Percentiles rank a stretch among this genome's conserved stretches.
Conservation (phyloP, 2,329 filamentous ascomycete genomes). For the Neofusicoccum parvum region DNA sequence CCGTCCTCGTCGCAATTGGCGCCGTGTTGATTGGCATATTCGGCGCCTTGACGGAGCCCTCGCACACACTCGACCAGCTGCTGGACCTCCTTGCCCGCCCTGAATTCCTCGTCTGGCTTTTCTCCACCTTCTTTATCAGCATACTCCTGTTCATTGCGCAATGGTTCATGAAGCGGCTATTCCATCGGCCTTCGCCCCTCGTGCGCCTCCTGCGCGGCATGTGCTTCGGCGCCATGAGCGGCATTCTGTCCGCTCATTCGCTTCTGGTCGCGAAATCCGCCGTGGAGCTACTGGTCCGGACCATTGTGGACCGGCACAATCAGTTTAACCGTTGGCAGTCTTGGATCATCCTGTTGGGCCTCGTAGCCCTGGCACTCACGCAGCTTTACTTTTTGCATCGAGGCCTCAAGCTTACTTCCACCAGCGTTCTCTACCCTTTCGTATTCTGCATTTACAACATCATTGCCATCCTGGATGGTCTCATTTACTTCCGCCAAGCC, state of each 20-base stretch:
- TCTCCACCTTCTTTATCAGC: slow-evolving; percentile 74
- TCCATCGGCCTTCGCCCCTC: slow-evolving; percentile 55
- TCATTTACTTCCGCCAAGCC: slow-evolving; percentile 95
- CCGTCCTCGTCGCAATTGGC: slow-evolving; percentile 80
- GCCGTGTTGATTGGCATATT: slow-evolving; percentile 93
- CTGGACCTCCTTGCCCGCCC: slow-evolving; percentile 71
- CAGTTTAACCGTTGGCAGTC: slow-evolving; percentile 96
- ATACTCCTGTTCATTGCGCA: slow-evolving; percentile 62
- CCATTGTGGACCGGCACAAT: slow-evolving; percentile 81
- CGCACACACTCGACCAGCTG: slow-evolving; percentile 82
- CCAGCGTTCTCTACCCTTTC: slow-evolving; percentile 91
- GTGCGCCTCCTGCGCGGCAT: slow-evolving; percentile 80
- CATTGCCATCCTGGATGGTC: slow-evolving; percentile 92
- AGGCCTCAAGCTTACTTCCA: slow-evolving; percentile 91
- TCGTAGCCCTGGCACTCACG: slow-evolving; percentile 78
- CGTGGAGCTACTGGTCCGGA: slow-evolving; percentile 88
- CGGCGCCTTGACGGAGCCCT: slow-evolving; percentile 89
- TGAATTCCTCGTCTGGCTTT: slow-evolving; percentile 88
- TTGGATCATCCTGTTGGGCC: slow-evolving; percentile 83
- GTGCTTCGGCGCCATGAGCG: slow-evolving; percentile 82
- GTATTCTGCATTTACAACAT: slow-evolving; percentile 99
- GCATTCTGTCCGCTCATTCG: slow-evolving; percentile 90
- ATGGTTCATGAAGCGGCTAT: slow-evolving; percentile 41
- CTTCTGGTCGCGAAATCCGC: slow-evolving; percentile 94
- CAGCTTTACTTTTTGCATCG: slow-evolving; percentile 96